These are phyloP conservation scores for Flaveria sonorensis DNA, from an alignment of 129 eudicot species.

Conservation along the genomic window DNA sequence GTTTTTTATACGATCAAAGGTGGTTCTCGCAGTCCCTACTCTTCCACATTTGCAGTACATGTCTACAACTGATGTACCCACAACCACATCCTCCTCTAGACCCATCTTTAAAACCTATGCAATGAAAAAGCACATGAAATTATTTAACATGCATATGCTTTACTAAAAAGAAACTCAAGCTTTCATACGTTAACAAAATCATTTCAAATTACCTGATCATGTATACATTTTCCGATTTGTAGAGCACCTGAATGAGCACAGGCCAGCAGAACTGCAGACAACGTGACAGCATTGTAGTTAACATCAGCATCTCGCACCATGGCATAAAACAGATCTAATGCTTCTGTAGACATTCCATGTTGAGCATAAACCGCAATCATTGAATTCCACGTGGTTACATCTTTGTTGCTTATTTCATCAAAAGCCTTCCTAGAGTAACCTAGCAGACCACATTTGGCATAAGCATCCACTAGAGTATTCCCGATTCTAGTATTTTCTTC, in stretches of 20 bases:
- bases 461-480: constrained; percentile 55
- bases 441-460: constrained; percentile 54
- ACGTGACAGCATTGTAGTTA: constrained; percentile 44
- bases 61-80: constrained; percentile 58
- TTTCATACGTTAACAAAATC: not conserved
- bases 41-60: constrained; percentile 64
- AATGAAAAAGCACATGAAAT: not conserved
- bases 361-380: constrained; percentile 59
- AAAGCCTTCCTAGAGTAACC: constrained; percentile 46
- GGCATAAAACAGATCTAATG: constrained; percentile 31
- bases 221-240: constrained; percentile 50
- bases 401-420: constrained; percentile 45
- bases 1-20: constrained; percentile 44
- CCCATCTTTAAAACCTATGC: constrained; percentile 50
- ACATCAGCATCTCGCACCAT: constrained; percentile 39
- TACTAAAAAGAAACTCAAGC: not conserved
- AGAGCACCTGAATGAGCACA: constrained; percentile 58
- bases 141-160: constrained; percentile 5
- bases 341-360: constrained; percentile 48
- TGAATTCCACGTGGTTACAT: constrained; percentile 52
- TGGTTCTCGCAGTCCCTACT: constrained; percentile 43
- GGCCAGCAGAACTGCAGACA: constrained; percentile 51
- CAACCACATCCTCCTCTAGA: constrained; percentile 45
- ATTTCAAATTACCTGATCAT: constrained; percentile 46
- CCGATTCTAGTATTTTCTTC: constrained; percentile 39